Percentiles rank a stretch among this genome's conserved stretches.
Conservation (phyloP, 2,329 filamentous ascomycete species). For the Ceratocystis colombiana region DNA sequence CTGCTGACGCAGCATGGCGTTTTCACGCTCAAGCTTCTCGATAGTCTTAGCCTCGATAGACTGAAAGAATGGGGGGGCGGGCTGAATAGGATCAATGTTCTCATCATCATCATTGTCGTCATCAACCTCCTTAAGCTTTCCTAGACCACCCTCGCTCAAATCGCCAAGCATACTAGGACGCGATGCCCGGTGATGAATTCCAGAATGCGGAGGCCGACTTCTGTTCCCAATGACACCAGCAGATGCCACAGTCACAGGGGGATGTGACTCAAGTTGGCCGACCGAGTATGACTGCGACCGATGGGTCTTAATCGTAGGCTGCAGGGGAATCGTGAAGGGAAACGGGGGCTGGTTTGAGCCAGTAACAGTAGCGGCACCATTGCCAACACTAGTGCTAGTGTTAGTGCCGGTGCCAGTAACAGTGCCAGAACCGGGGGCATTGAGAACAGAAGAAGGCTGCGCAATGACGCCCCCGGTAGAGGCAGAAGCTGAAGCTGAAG, state of each 20-base stretch:
- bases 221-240: constrained; percentile 44
- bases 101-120: constrained; percentile 59
- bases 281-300: constrained; percentile 96
- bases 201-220: constrained; percentile 46
- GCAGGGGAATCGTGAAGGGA: constrained; percentile 76
- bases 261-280: constrained; percentile 71
- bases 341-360: constrained; percentile 55
- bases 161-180: constrained; percentile 67
- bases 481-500: constrained; percentile 38
- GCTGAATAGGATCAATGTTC: constrained; percentile 43
- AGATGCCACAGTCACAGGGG: constrained; percentile 36
- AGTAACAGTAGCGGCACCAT: constrained; percentile 26
- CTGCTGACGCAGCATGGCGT: constrained; percentile 51
- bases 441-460: constrained; percentile 43
- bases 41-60: constrained; percentile 52
- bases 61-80: constrained; percentile 39
- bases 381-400: no score
- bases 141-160: constrained; percentile 54
- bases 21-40: constrained; percentile 52
- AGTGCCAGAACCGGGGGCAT: constrained; percentile 36
- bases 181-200: constrained; percentile 70
- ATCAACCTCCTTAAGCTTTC: constrained; percentile 61
- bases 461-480: constrained; percentile 30
- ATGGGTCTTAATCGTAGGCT: constrained; percentile 85
- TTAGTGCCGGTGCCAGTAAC: constrained; percentile 33